Evolutionary conservation across 1,284 basidiomycete species (phyloP), one percentile per base, ranked within the genome.

Genomic region (Cystobasidium sp.): DNA sequence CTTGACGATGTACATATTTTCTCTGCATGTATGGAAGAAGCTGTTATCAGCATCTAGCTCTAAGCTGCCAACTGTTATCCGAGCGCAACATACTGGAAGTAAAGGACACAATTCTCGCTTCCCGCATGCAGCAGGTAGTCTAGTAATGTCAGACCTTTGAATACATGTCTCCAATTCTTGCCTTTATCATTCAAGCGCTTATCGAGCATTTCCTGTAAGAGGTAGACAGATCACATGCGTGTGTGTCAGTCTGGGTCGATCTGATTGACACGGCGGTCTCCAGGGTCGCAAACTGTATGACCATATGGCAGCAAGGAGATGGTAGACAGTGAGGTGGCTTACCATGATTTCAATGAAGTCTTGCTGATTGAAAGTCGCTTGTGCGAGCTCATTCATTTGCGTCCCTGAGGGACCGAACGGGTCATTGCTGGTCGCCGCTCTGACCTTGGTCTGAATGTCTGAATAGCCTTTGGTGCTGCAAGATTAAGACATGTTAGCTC

Each of bases 121-220:
- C 97, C 97, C 71, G 94, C 92, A 81, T 99, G 96, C 39, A 99
- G 88, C 67, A 93, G 90, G 81, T 99, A 99, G 83, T 99, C 97
- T 61, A 99, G 89, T 10, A 99, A 87, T 0, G 95, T 98, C 69
- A 99, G 86, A 63, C 94, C 93, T 91, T 99, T 99, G 88, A 98
- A 99, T 76, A 99, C 97, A 86, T 99, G 97, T 66, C 96, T 87
- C 97, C 97, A 99, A 82, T 99, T 98, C 88, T 99, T 99, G 52
- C 97, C 97, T 86, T 98, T 99, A 85, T 99, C 97, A 81, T 99
- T 99, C 79, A 99, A 84, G 65, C 97, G 89, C 84, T 99, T 99
- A 84, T 99, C 97, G 76, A 99, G 86, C 93, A 98, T 98, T 85
- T 99, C 97, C 70, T 73, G 51, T 24, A 41, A 43, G 20, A n/a